Conservation (phyloP, 805 yeast species). For the Teunomyces kruisii region DNA sequence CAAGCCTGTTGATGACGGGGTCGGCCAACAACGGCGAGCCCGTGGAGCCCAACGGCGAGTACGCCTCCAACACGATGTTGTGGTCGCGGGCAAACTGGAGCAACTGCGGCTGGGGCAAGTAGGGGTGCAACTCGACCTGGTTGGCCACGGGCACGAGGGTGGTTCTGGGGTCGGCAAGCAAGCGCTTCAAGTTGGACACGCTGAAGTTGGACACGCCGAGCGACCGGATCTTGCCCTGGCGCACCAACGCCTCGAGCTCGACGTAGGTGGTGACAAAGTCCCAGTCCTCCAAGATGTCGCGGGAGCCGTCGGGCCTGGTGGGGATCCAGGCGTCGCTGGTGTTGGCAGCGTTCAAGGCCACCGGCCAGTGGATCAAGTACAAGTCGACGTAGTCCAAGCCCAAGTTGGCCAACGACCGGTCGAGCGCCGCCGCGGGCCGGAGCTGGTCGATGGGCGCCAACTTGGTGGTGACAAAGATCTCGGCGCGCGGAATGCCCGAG, state of each 20-base stretch:
- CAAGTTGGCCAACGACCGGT: slow-evolving; percentile 57
- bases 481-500: slow-evolving; percentile 62
- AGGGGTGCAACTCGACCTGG: slow-evolving; percentile 38
- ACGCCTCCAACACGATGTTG: slow-evolving; percentile 24
- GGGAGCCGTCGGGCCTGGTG: slow-evolving; percentile 41
- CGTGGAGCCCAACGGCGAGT: slow-evolving; percentile 36
- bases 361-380: slow-evolving; percentile 81
- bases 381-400: slow-evolving; percentile 76
- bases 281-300: slow-evolving; percentile 22
- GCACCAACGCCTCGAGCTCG: slow-evolving; percentile 26
- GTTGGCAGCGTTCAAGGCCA: slow-evolving; percentile 7
- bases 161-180: slow-evolving; percentile 22
- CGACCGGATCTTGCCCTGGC: slow-evolving; percentile 18
- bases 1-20: slow-evolving; percentile 25
- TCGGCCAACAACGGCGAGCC: slow-evolving; percentile 37
- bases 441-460: slow-evolving; percentile 56
- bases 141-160: slow-evolving; percentile 29
- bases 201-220: slow-evolving; percentile 40
- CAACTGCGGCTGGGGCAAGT: slow-evolving; percentile 27
- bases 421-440: slow-evolving; percentile 52
- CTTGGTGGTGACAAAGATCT: slow-evolving; percentile 70
- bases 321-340: slow-evolving; percentile 1
- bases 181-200: slow-evolving; percentile 23
- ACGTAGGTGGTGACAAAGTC: slow-evolving; percentile 34
- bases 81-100: slow-evolving; percentile 10